These are phyloP conservation scores for Astrothelium macrocarpum DNA, from an alignment of 495 filamentous ascomycete species.

Conservation along the genomic window DNA sequence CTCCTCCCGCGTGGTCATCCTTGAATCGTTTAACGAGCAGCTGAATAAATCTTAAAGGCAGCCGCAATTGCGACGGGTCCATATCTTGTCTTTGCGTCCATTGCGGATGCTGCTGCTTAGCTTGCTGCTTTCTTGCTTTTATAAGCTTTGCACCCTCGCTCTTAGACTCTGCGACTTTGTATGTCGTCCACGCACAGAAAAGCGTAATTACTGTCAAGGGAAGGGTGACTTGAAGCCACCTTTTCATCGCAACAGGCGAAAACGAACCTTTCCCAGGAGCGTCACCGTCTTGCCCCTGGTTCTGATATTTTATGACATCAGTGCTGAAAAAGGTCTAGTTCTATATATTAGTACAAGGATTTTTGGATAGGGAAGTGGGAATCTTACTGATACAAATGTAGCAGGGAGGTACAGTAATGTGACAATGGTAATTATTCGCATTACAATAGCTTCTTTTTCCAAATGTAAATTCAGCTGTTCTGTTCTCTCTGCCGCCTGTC, in stretches of 20 bases:
- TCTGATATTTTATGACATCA: constrained; percentile 38
- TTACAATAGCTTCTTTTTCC: constrained; percentile 30
- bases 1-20: neutral
- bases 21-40: neutral
- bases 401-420: constrained; percentile 37
- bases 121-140: neutral
- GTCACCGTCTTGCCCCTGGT: neutral
- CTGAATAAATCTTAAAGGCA: neutral
- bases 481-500: constrained; percentile 23
- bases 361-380: neutral
- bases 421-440: constrained; percentile 36
- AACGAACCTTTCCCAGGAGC: constrained; percentile 26
- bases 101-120: neutral
- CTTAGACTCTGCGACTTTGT: neutral
- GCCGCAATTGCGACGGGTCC: neutral
- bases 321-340: constrained; percentile 39
- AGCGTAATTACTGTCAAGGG: constrained; percentile 32
- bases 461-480: constrained; percentile 10
- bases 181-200: neutral
- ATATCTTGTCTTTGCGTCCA: neutral
- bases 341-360: constrained; percentile 8
- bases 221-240: constrained; percentile 38
- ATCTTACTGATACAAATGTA: constrained; percentile 38
- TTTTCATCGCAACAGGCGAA: constrained; percentile 30
- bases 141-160: neutral